These are phyloP conservation scores for Nannochloris sp. DNA, from an alignment of 139 green algal genomes.

Conservation along the genomic window DNA sequence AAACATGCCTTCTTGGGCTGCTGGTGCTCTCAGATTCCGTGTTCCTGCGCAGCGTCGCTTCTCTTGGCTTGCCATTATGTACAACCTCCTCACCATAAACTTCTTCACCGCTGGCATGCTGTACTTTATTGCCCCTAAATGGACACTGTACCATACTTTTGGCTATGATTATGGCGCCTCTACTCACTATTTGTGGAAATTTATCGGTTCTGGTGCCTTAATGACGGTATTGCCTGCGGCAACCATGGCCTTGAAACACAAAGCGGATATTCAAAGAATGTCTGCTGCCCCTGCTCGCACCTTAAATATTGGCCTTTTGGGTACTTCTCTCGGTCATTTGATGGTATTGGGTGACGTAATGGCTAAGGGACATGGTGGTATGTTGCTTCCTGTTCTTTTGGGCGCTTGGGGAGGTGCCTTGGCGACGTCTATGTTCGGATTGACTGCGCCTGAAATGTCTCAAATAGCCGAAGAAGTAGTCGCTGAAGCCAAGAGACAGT, in stretches of 20 bases:
- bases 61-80: neutral
- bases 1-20: neutral
- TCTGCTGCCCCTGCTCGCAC: constrained; percentile 5
- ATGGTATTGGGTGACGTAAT: constrained; percentile 9
- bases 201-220: neutral
- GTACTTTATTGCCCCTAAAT: neutral
- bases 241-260: constrained; percentile 20
- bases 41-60: neutral
- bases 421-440: constrained; percentile 13
- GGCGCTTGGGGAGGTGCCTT: constrained; percentile 12
- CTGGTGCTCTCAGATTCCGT: neutral
- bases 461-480: neutral
- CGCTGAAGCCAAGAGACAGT: neutral
- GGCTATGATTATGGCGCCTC: constrained; percentile 21
- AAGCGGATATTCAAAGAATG: constrained; percentile 20
- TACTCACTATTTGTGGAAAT: constrained; percentile 12
- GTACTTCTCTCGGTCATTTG: constrained; percentile 14
- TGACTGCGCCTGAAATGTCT: constrained; percentile 8
- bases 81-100: neutral
- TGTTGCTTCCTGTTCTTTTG: constrained; percentile 2
- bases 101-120: neutral
- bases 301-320: constrained; percentile 24
- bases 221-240: constrained; percentile 14
- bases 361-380: constrained; percentile 10
- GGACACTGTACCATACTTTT: constrained; percentile 19